Percentiles rank a stretch among this genome's conserved stretches.
Conservation (phyloP, 306 rosid species). For the Notholithocarpus densiflorus region DNA sequence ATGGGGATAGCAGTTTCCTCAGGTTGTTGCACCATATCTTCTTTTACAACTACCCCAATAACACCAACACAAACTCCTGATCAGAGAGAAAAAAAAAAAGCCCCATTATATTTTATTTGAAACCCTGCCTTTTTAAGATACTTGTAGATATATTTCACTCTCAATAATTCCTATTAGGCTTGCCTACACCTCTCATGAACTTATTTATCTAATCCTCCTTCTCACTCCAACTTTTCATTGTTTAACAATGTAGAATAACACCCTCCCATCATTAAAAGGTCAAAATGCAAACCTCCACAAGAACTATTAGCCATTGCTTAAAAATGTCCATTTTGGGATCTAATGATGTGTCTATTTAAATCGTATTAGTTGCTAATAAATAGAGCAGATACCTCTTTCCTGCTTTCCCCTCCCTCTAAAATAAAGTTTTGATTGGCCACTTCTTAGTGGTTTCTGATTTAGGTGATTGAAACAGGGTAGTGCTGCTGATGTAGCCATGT, state of each 20-base stretch:
- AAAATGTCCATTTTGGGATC: background rate
- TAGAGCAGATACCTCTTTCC: background rate
- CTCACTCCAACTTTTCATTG: background rate
- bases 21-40: background rate
- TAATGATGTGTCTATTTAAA: background rate
- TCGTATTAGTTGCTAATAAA: background rate
- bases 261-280: background rate
- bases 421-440: background rate
- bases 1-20: too few species aligned
- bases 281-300: background rate
- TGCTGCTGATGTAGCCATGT: slow-evolving; percentile 99
- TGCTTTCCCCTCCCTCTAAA: background rate
- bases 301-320: background rate
- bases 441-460: background rate
- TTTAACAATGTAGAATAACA: background rate
- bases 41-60: background rate
- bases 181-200: too few species aligned
- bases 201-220: too few species aligned
- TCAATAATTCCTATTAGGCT: too few species aligned
- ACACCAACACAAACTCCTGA: background rate
- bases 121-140: background rate
- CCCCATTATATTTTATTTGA: background rate
- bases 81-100: background rate
- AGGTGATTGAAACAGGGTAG: slow-evolving; percentile 73
- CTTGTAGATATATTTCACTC: background rate